Base-by-base conservation (phyloP, 164 flowering plant genomes). In the Stephania cephalantha region DNA sequence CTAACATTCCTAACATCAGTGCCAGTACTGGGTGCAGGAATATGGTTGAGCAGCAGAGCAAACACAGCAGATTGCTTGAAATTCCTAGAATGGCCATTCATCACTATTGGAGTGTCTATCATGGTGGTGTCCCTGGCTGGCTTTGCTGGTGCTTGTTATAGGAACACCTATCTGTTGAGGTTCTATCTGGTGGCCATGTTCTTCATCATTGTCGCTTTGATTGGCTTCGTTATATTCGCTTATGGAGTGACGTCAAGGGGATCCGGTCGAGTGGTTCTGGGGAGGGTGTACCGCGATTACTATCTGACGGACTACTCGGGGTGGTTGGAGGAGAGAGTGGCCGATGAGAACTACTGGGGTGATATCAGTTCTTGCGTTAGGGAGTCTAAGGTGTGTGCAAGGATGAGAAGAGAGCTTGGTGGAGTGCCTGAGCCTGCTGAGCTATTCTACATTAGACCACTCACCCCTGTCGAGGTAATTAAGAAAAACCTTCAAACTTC, bases 51-150 rank as follows among this genome's bases (percentile, higher is more conserved):
- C 87, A 89, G 81, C 84, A 80, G 83, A 46, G 94, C 97, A 74
- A 90, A 84, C 90, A 84, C 68, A 81, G 88, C 95, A 25, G 99
- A 95, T 81, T 95, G 99, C 74, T 69, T 95, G 71, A 81, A 71
- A 67, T 95, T 95, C 84, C 87, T 95, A 0, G 98, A 93, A 74
- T 93, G 98, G 98, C 99, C 97, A 1, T 65, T 91, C 31, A 89
- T 95, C 77, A 71, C 88, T 70, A 89, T 93, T 72, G 99, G 97
- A 4, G 83, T 83, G 15, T 17, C 91, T 58, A 85, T 95, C 84
- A 85, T 91, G 96, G 88, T 86, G 17, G 69, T 93, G 58, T 95
- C 99, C 0, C 82, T 95, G 3, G 95, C 97, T 9, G 99, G 99
- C 0, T 85, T 95, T 78, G 98, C 91, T 73, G 98, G 99, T 74